Evolutionary conservation across 768 basidiomycete genomes (phyloP), one percentile per base, ranked within the genome.

Genomic region (Leccinum pellstonianum): DNA sequence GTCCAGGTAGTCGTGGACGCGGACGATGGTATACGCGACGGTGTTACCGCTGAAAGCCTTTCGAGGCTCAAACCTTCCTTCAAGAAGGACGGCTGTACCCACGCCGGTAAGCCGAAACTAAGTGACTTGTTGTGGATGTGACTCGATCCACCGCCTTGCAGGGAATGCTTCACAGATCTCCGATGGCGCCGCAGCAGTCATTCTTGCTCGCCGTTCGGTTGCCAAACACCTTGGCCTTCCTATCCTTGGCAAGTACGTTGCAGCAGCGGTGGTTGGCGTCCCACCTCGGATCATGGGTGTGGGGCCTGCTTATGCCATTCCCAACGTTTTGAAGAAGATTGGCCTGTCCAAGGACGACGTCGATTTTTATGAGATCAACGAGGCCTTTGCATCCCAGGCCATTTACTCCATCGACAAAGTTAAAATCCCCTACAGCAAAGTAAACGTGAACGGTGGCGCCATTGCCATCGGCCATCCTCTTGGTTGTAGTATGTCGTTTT

Each of bases 291-390:
- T 94, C 72, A 95, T 94, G 92, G 93, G 93, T 68, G 85, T 96
- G 67, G 94, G 94, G 56, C 94, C 94, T 2, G 91, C 91, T 37
- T 90, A 83, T 73, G 95, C 93, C 50, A 92, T 95, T 64, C 93
- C 93, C 48, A 83, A 83, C 59, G 80, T 81, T 29, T 85, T 95
- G 58, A 79, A 82, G 65, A 81, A 84, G 67, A 79, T 83, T 1
- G 90, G 91, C 15, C 78, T 95, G 52, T 71, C 76, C 47, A 77
- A 79, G 60, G 76, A 83, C 50, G 94, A 95, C 66, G 77, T 96
- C 64, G 93, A 96, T 76, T 91, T 95, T 70, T 96, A 79, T 76
- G 91, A 95, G 77, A 93, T 93, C 75, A 95, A 95, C 71, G 93
- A 94, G 74, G 93, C 93, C 31, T 95, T 94, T 70, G 92, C 93